Conservation (phyloP, 768 basidiomycete species). For the Auriscalpium microsporum region DNA sequence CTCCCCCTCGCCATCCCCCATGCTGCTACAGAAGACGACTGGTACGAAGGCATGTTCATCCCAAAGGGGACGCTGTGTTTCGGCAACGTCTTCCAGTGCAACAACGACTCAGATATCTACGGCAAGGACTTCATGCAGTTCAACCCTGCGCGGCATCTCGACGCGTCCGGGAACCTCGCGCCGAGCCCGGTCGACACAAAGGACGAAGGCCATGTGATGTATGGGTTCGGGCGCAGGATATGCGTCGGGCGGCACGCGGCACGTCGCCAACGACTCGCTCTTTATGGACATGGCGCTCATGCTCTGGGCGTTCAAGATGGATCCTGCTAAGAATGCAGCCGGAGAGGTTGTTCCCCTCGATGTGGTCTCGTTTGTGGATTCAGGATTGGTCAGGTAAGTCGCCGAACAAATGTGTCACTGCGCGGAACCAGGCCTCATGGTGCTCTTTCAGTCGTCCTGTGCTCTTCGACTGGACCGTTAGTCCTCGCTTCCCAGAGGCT, state of each 20-base stretch:
- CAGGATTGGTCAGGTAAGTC: background rate
- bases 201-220: slow-evolving; percentile 20
- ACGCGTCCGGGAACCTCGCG: slow-evolving; percentile 13
- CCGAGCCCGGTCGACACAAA: slow-evolving; percentile 16
- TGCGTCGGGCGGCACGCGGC: slow-evolving; percentile 9
- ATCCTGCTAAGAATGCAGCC: background rate
- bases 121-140: slow-evolving; percentile 17
- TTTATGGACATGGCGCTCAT: slow-evolving; percentile 24
- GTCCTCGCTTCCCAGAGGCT: slow-evolving; percentile 3
- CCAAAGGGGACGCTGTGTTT: slow-evolving; percentile 28
- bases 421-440: background rate
- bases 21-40: slow-evolving; percentile 17
- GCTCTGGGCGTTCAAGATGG: slow-evolving; percentile 18
- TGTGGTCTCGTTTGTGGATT: background rate
- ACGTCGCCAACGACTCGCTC: slow-evolving; percentile 19
- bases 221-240: slow-evolving; percentile 19
- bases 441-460: background rate
- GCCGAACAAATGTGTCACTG: too few relatives aligned
- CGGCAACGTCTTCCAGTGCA: slow-evolving; percentile 21
- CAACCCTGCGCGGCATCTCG: slow-evolving; percentile 17
- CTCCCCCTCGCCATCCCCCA: slow-evolving; percentile 12
- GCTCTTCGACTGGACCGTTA: background rate
- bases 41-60: slow-evolving; percentile 21
- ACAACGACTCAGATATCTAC: slow-evolving; percentile 18
- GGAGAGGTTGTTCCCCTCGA: slow-evolving; percentile 2